Conservation (phyloP, 108 stramenopile genomes). For the Conticribra guillardii region DNA sequence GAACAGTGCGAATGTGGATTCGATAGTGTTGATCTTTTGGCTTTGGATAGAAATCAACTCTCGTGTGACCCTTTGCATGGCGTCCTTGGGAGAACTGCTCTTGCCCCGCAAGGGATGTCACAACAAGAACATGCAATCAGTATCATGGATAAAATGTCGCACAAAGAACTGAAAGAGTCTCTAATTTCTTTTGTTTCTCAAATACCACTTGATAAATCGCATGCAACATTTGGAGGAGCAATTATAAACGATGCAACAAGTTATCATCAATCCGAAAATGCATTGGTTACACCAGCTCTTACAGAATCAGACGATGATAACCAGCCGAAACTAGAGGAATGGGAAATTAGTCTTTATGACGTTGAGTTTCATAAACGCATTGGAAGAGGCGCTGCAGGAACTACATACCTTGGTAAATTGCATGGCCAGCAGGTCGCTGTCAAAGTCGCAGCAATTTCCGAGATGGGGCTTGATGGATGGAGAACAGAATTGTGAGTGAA, state of each 20-base stretch:
- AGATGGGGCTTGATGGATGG: conserved; percentile 78
- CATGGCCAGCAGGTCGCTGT: conserved; percentile 69
- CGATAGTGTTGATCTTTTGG: conserved; percentile 24
- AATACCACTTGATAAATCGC: too few relatives aligned
- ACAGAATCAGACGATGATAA: conserved; percentile 20
- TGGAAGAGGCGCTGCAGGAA: conserved; percentile 67
- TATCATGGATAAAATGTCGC: too few relatives aligned
- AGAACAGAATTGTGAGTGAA: conserved; percentile 66
- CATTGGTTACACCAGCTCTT: too few relatives aligned
- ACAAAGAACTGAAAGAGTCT: too few relatives aligned
- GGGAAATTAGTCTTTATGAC: conserved; percentile 77
- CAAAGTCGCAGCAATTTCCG: conserved; percentile 68
- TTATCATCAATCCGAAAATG: not conserved
- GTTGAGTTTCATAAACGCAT: conserved; percentile 67
- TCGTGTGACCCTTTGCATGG: not conserved
- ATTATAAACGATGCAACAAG: too few relatives aligned
- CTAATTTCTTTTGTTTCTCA: too few relatives aligned
- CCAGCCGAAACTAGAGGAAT: conserved; percentile 52
- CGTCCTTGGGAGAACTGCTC: too few relatives aligned
- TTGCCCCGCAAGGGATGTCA: too few relatives aligned
- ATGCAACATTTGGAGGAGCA: too few relatives aligned
- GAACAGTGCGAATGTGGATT: conserved; percentile 23
- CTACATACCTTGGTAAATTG: conserved; percentile 76
- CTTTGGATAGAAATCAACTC: conserved; percentile 4
- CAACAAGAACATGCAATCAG: too few relatives aligned